phyloP scores from a whole-genome alignment of 108 stramenopile genomes.

The Fistulifera pelliculosa region DNA sequence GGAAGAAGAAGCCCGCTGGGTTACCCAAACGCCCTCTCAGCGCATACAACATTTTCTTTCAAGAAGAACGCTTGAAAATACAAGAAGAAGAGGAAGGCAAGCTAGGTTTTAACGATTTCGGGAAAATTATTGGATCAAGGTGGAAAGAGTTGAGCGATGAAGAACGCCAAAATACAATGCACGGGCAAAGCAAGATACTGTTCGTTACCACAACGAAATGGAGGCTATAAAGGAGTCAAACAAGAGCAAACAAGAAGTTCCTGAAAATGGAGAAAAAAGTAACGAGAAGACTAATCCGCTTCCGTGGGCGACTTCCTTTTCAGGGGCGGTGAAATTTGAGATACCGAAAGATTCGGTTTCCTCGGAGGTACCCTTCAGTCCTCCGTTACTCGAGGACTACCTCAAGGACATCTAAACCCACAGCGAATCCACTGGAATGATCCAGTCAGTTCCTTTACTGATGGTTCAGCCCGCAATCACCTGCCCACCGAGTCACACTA shows the following conservation, averaged over 20 bases:
- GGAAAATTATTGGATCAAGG: conserved; percentile 9
- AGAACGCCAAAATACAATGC: conserved; percentile 7
- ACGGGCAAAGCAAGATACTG: conserved; percentile 16
- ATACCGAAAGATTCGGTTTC: too few species aligned
- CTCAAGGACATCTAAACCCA: too few species aligned
- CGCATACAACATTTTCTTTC: conserved; percentile 16
- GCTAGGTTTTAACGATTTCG: conserved; percentile 9
- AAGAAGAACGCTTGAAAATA: conserved; percentile 6
- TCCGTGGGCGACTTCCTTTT: too few species aligned
- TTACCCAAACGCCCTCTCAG: conserved; percentile 14
- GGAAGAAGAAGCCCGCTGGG: conserved; percentile 11
- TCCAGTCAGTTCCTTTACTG: not conserved
- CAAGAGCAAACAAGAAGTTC: not conserved
- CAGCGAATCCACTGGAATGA: too few species aligned
- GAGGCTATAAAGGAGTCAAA: conserved; percentile 4
- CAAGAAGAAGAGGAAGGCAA: not conserved
- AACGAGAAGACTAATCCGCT: not conserved
- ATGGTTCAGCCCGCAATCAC: not conserved
- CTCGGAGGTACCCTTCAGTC: too few species aligned
- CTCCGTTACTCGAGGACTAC: too few species aligned
- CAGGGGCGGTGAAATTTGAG: too few species aligned
- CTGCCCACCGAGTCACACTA: too few species aligned
- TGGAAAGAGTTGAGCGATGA: conserved; percentile 9
- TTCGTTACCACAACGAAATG: conserved; percentile 18
- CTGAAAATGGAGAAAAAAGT: not conserved